Percentiles rank a stretch among this genome's conserved stretches.
These are phyloP conservation scores for Lodderomyces parapsilosis DNA, from an alignment of 1,139 yeast genomes.

Conservation along the genomic window DNA sequence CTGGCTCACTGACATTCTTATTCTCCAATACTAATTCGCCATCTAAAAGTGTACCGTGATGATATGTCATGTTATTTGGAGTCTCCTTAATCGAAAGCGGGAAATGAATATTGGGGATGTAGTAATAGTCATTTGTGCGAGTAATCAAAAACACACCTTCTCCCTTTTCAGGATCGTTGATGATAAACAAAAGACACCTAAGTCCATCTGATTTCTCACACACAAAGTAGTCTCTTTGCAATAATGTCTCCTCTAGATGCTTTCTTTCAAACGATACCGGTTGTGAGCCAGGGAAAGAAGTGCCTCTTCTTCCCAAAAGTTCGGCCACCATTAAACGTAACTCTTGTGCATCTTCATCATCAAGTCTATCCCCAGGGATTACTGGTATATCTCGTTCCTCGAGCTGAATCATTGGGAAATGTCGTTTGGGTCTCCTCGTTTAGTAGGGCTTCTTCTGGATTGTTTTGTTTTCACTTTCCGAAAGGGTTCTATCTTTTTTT, in stretches of 20 bases:
- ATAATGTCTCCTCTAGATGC: conserved; percentile 64
- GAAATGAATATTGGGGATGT: conserved; percentile 81
- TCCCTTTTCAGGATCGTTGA: conserved; percentile 69
- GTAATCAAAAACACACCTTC: conserved; percentile 78
- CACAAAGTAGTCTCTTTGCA: conserved; percentile 68
- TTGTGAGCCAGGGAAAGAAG: conserved; percentile 83
- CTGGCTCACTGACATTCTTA: conserved; percentile 46
- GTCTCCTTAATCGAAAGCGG: conserved; percentile 55
- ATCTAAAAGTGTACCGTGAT: conserved; percentile 85
- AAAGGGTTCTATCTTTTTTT: background rate
- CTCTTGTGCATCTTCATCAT: conserved; percentile 67
- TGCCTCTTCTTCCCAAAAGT: conserved; percentile 54
- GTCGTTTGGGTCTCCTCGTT: background rate
- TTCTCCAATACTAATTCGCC: conserved; percentile 80
- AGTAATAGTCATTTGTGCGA: conserved; percentile 81
- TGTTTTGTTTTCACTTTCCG: too few species aligned
- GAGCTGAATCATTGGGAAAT: conserved; percentile 30
- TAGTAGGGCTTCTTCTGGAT: background rate
- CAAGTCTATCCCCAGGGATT: conserved; percentile 80
- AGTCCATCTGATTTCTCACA: conserved; percentile 97
- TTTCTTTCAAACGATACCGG: conserved; percentile 86
- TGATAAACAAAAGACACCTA: conserved; percentile 67
- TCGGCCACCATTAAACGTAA: conserved; percentile 70
- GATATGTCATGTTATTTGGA: conserved; percentile 56
- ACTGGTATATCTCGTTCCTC: conserved; percentile 69